phyloP scores from a whole-genome alignment of 148 eudicot genomes.

The Gaultheria prostrata region DNA sequence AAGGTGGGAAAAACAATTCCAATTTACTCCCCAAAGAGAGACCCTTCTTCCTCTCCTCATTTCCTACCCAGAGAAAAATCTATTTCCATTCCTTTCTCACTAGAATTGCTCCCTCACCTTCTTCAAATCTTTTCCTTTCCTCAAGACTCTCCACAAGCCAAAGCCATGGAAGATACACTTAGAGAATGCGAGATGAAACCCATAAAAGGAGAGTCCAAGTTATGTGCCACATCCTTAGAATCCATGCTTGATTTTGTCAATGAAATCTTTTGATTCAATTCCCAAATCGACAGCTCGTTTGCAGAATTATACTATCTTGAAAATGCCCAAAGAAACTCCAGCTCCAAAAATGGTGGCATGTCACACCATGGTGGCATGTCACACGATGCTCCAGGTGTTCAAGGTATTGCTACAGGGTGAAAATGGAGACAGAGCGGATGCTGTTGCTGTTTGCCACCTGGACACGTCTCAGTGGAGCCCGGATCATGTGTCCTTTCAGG shows the following conservation, averaged over 20 bases:
- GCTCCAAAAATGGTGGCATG: slow-evolving; percentile 46
- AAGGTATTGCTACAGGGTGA: slow-evolving; percentile 40
- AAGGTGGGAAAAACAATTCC: slow-evolving; percentile 40
- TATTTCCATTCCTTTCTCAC: slow-evolving; percentile 55
- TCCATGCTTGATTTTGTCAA: slow-evolving; percentile 38
- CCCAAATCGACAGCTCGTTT: slow-evolving; percentile 24
- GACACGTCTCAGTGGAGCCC: slow-evolving; percentile 53
- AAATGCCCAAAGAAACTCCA: slow-evolving; percentile 30
- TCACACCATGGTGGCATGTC: slow-evolving; percentile 65
- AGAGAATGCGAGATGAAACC: slow-evolving; percentile 33
- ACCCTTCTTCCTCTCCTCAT: slow-evolving; percentile 36
- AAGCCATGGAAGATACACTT: slow-evolving; percentile 40
- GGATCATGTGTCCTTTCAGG: slow-evolving; percentile 41
- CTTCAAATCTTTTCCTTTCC: slow-evolving; percentile 25
- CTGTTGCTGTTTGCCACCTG: slow-evolving; percentile 58
- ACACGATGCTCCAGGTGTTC: slow-evolving; percentile 53
- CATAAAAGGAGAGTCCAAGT: slow-evolving; percentile 32
- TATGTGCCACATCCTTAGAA: slow-evolving; percentile 48
- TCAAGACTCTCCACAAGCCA: slow-evolving; percentile 32
- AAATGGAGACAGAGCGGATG: slow-evolving; percentile 40
- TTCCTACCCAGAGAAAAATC: slow-evolving; percentile 47
- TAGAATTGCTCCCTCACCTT: slow-evolving; percentile 33
- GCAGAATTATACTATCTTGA: slow-evolving; percentile 50
- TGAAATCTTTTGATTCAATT: slow-evolving; percentile 19
- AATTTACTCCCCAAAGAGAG: slow-evolving; percentile 43